Percentiles rank a stretch among this genome's conserved stretches.
phyloP scores from a whole-genome alignment of 306 rosid genomes.

The Quercus suber region DNA sequence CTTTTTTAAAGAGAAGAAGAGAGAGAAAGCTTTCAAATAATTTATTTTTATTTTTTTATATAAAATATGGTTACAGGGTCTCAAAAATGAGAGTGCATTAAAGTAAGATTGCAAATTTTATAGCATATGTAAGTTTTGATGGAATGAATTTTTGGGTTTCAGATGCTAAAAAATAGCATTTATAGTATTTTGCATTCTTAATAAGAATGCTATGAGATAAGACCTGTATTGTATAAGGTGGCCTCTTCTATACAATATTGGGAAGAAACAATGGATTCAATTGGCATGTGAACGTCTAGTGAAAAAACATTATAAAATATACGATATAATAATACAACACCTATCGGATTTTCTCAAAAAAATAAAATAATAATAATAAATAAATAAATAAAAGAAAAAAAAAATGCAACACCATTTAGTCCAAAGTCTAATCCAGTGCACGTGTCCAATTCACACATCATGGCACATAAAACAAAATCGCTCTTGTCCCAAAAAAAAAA shows the following conservation, averaged over 20 bases:
- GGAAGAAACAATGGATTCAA: neutral
- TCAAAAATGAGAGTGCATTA: too few relatives aligned
- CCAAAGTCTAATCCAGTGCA: neutral
- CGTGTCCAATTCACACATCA: conserved; percentile 15
- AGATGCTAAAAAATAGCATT: too few relatives aligned
- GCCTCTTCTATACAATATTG: neutral
- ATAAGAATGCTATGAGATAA: neutral
- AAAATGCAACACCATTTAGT: neutral
- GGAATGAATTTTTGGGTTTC: too few relatives aligned
- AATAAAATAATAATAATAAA: neutral
- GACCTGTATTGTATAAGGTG: neutral
- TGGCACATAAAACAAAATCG: conserved; percentile 40
- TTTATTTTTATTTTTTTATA: too few relatives aligned
- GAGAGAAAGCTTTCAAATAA: too few relatives aligned
- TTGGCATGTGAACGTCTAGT: neutral
- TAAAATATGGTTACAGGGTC: too few relatives aligned
- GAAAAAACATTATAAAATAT: neutral
- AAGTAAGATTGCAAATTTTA: too few relatives aligned
- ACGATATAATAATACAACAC: too few relatives aligned
- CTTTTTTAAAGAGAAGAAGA: too few relatives aligned
- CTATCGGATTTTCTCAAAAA: neutral
- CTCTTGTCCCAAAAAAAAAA: neutral
- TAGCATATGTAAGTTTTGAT: too few relatives aligned
- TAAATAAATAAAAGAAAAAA: too few relatives aligned
- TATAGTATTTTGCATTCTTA: too few relatives aligned